Evolutionary conservation across 78 protist species (phyloP), one percentile per base, ranked within the genome.

Genomic region (Kipferlia bialata): DNA sequence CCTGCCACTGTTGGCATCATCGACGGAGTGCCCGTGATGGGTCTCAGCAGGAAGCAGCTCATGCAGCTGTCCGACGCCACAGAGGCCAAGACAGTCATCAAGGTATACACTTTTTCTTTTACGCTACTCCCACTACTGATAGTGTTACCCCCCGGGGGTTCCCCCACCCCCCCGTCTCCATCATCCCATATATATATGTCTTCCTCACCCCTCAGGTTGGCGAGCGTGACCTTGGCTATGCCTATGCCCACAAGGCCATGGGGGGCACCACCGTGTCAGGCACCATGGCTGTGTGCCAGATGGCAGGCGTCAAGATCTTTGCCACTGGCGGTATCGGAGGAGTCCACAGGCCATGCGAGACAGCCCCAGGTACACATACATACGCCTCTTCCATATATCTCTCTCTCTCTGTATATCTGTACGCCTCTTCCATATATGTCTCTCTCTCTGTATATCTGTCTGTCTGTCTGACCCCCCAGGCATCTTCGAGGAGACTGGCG

Each of bases 311-410:
- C 20, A 60, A 2, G 1, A 78, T 88, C 6, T 89, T 90, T 28
- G 94, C 81, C 12, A 95, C 99, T 1, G 98, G 98, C 22, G 98
- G 98, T 26, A 56, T 90, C 26, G 94, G 94, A n/a, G 98, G 93
- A 22, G 98, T 89, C 26, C 91, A 87, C 71, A 51, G n/a, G n/a
- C n/a, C n/a, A n/a, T n/a, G n/a, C 59, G 59, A 5, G 59, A 13
- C 15, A 5, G 59, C 34, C 26, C 29, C 29, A 55, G 7, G 29
- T 5, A 13, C 45, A 61, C 22, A 29, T 38, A 5, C 45, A 13
- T 61, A 61, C n/a, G n/a, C n/a, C n/a, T n/a, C n/a, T n/a, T n/a
- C n/a, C n/a, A n/a, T n/a, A n/a, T n/a, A n/a, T n/a, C n/a, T n/a
- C n/a, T n/a, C n/a, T n/a, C n/a, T n/a, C n/a, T n/a, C n/a, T n/a